Evolutionary conservation across 805 yeast genomes (phyloP).

Genomic region (Hanseniaspora lindneri): DNA sequence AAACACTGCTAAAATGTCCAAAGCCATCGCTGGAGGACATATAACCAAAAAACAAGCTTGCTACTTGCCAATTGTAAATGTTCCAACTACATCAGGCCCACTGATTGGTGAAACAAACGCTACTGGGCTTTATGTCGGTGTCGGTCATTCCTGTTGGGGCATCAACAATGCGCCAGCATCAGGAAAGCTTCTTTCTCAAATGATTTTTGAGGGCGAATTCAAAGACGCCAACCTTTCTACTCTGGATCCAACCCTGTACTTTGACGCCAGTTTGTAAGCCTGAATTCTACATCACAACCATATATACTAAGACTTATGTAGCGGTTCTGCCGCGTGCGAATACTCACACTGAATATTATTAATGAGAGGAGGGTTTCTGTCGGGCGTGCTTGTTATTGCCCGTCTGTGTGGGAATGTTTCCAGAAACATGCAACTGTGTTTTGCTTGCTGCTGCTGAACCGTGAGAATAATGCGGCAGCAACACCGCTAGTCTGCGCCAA

Average conservation of each 20-base stretch:
- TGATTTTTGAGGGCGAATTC: constrained; percentile 72
- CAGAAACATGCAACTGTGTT: too few relatives aligned
- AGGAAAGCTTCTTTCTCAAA: constrained; percentile 83
- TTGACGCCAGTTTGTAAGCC: constrained; percentile 53
- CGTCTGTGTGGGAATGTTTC: too few relatives aligned
- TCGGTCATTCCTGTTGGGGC: constrained; percentile 98
- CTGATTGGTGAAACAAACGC: constrained; percentile 89
- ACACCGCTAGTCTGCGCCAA: too few relatives aligned
- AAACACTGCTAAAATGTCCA: constrained; percentile 66
- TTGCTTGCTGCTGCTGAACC: too few relatives aligned
- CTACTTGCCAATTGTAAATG: constrained; percentile 86
- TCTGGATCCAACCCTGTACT: constrained; percentile 75
- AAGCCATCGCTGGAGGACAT: constrained; percentile 58
- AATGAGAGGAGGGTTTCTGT: too few relatives aligned
- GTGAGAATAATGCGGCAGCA: too few relatives aligned
- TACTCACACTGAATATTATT: too few relatives aligned
- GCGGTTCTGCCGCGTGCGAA: too few relatives aligned
- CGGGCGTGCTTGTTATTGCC: too few relatives aligned
- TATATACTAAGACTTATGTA: too few relatives aligned
- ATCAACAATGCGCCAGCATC: constrained; percentile 96
- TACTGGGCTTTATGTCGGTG: constrained; percentile 60
- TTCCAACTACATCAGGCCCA: constrained; percentile 87
- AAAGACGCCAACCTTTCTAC: constrained; percentile 67
- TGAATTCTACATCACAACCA: too few relatives aligned
- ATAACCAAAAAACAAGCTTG: constrained; percentile 84